Conservation (phyloP, 495 filamentous ascomycete genomes). For the Diplogelasinospora grovesii region DNA sequence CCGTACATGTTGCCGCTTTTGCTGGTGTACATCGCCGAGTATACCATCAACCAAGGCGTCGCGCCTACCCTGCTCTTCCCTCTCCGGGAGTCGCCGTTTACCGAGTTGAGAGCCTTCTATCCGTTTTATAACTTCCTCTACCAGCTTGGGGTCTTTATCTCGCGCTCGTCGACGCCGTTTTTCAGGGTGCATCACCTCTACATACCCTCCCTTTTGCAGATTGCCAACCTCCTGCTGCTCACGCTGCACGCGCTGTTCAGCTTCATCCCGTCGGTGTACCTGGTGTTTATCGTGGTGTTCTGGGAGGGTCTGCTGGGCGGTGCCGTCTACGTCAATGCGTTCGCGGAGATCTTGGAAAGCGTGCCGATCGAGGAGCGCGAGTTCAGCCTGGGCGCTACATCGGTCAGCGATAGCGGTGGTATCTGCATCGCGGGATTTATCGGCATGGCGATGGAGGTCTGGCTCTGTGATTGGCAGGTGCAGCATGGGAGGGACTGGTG, state of each 20-base stretch:
- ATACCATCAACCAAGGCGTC: constrained; percentile 93
- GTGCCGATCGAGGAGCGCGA: constrained; percentile 72
- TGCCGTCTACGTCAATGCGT: constrained; percentile 89
- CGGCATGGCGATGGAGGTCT: constrained; percentile 76
- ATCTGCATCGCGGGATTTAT: constrained; percentile 87
- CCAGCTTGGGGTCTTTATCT: constrained; percentile 89
- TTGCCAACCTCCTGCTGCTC: constrained; percentile 67
- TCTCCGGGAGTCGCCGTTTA: constrained; percentile 64
- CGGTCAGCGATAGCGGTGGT: constrained; percentile 84
- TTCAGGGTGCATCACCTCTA: constrained; percentile 76
- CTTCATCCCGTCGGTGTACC: constrained; percentile 76
- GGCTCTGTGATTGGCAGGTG: constrained; percentile 78
- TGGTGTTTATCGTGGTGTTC: constrained; percentile 79
- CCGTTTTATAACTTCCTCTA: constrained; percentile 87
- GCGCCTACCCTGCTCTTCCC: constrained; percentile 86
- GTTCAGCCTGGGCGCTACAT: constrained; percentile 83
- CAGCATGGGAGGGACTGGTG: constrained; percentile 73
- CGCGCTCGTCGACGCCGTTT: constrained; percentile 83
- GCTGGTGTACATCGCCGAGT: constrained; percentile 90
- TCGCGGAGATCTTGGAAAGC: constrained; percentile 81
- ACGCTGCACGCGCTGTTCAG: constrained; percentile 66
- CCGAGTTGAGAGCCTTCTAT: constrained; percentile 79
- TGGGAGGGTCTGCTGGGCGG: constrained; percentile 94
- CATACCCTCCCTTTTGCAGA: constrained; percentile 74
- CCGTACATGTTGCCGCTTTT: constrained; percentile 81